These are phyloP conservation scores for Macrolepiota albuminosa DNA, from an alignment of 768 basidiomycete species.

Conservation along the genomic window DNA sequence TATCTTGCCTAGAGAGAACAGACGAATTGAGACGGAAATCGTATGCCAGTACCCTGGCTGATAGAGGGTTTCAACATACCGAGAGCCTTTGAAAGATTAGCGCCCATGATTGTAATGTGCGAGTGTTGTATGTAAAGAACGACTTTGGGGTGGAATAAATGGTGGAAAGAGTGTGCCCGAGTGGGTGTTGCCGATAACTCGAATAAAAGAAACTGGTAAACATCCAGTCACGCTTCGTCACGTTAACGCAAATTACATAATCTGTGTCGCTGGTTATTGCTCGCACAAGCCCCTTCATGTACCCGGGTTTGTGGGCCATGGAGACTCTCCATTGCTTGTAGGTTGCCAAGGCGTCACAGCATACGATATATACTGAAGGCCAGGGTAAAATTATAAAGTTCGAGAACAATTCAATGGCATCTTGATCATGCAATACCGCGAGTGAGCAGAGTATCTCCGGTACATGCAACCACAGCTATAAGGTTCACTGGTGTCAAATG, in stretches of 20 bases:
- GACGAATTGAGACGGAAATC: conserved; percentile 5
- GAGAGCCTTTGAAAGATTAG: conserved; percentile 81
- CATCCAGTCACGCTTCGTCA: conserved; percentile 10
- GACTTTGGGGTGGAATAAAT: conserved; percentile 35
- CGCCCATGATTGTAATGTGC: conserved; percentile 59
- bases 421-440: neutral
- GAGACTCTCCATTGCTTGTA: no score
- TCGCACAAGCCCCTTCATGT: no score
- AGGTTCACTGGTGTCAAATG: neutral
- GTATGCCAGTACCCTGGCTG: conserved; percentile 6
- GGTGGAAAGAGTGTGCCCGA: conserved; percentile 20
- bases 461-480: neutral
- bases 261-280: neutral
- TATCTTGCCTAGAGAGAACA: conserved; percentile 59
- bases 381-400: no score
- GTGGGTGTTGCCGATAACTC: conserved; percentile 12
- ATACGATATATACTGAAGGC: no score
- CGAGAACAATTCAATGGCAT: neutral
- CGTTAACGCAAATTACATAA: conserved; percentile 6
- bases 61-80: conserved; percentile 35
- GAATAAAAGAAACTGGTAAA: conserved; percentile 12
- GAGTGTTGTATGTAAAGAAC: conserved; percentile 52
- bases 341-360: no score
- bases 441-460: neutral
- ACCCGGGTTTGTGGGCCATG: no score